These are phyloP conservation scores for Beauveria asiatica DNA, from an alignment of 2,329 filamentous ascomycete species.

Conservation along the genomic window DNA sequence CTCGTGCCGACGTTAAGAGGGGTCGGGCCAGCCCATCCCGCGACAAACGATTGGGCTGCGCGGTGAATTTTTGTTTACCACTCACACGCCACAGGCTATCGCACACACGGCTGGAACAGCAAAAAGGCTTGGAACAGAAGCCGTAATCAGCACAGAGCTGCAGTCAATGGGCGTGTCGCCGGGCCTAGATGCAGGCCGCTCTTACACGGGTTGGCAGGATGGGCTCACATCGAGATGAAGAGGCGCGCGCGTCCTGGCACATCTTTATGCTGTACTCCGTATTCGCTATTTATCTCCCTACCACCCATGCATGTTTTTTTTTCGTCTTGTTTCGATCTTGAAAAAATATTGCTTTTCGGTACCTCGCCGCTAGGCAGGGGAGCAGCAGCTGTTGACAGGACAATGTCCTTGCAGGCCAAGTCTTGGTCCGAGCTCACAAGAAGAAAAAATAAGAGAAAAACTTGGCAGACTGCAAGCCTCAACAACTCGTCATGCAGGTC, in stretches of 20 bases:
- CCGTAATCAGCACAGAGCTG: background rate
- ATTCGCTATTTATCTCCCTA: background rate
- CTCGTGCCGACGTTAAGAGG: background rate
- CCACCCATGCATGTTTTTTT: background rate
- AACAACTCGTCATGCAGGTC: background rate
- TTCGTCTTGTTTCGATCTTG: too few relatives aligned
- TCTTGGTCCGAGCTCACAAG: too few relatives aligned
- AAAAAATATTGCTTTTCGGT: too few relatives aligned
- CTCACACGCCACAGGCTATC: background rate
- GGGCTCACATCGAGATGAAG: background rate
- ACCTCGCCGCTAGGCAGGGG: too few relatives aligned
- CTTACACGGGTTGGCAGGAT: background rate
- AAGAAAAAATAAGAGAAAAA: too few relatives aligned
- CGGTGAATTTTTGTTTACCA: background rate
- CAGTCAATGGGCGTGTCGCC: background rate
- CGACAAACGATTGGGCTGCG: background rate
- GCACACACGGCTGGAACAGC: background rate
- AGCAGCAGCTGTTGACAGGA: too few relatives aligned
- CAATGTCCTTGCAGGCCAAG: too few relatives aligned
- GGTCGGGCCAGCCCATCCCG: background rate
- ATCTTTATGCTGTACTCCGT: too few relatives aligned
- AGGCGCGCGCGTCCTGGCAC: background rate
- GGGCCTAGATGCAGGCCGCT: background rate
- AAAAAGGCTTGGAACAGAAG: too few relatives aligned
- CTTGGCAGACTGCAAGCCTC: background rate